Base-by-base conservation (phyloP, 805 yeast genomes). In the Monosporozyma siamensis region DNA sequence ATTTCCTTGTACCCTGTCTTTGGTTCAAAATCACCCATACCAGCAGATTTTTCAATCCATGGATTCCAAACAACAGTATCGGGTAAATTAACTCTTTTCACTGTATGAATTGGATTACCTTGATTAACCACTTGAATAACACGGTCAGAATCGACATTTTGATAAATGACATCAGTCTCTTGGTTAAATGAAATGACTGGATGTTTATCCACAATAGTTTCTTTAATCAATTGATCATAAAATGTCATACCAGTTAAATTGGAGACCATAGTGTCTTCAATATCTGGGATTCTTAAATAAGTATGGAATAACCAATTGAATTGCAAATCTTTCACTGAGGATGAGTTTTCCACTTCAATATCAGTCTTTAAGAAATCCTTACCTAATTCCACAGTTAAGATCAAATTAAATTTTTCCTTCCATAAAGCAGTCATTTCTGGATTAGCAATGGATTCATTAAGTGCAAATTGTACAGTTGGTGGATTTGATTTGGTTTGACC, bases 301-400 rank as follows among this genome's bases (percentile, higher is more conserved):
- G 96, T 85, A 67, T 90, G 98, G 80, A 90, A 89, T 48, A 90
- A 74, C 83, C 95, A 86, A 61, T 90, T 85, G 77, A 90, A 90
- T 48, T 82, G 86, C 69, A 86, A 85, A 43, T 71, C 70, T 20
- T 63, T 54, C 6, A 57, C 39, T 23, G 45, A 41, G 44, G 82
- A 88, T 11, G 80, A 67, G 63, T 90, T 90, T 54, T 74, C 76
- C 31, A 92, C 84, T 48, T 82, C 88, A 55, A 90, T 78, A 31
- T 72, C 60, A 5, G 95, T 87, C 49, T 68, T 74, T 51, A 90
- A 67, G 22, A 71, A 65, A 42, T 75, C 80, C 3, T 66, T 70
- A 21, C 71, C 70, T 42, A 92, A 69, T 42, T 75, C 72, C 32
- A 89, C 72, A 2, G 90, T 78, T 48, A 79, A 72, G 27, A 89